phyloP scores from a whole-genome alignment of 2,329 filamentous ascomycete genomes.

The Hymenoscyphus albidus region DNA sequence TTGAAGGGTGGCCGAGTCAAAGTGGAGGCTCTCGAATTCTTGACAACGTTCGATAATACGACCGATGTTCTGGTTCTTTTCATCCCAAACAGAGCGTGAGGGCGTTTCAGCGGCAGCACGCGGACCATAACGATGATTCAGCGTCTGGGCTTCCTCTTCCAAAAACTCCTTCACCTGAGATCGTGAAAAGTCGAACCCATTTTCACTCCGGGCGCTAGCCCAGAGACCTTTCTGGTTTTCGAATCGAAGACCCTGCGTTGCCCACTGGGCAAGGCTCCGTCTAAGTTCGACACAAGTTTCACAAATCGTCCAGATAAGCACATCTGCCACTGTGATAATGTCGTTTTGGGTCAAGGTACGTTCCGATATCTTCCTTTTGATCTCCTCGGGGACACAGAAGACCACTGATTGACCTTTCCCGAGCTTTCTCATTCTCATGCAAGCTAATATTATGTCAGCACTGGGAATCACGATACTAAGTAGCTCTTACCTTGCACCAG shows the following conservation, averaged over 20 bases:
- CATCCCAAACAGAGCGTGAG: background rate
- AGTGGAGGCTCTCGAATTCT: slow-evolving; percentile 35
- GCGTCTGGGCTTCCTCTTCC: slow-evolving; percentile 50
- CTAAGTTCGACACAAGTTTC: slow-evolving; percentile 51
- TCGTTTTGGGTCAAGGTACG: background rate
- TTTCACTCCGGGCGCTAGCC: background rate
- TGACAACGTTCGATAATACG: slow-evolving; percentile 37
- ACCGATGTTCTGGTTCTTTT: background rate
- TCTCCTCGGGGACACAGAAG: slow-evolving; percentile 55
- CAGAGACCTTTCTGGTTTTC: slow-evolving; percentile 32
- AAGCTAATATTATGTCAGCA: slow-evolving; percentile 44
- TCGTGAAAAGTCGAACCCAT: slow-evolving; percentile 3
- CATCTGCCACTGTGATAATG: slow-evolving; percentile 47
- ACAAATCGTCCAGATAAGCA: slow-evolving; percentile 56
- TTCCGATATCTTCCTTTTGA: slow-evolving; percentile 49
- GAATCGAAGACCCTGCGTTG: slow-evolving; percentile 52
- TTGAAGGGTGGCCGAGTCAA: slow-evolving; percentile 42
- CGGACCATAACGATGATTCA: slow-evolving; percentile 48
- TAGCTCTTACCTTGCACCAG: slow-evolving; percentile 57
- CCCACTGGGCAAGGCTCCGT: slow-evolving; percentile 55
- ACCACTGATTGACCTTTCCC: slow-evolving; percentile 62
- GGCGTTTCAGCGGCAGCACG: background rate
- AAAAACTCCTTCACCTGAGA: slow-evolving; percentile 43
- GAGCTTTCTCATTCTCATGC: slow-evolving; percentile 67
- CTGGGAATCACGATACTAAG: background rate